Evolutionary conservation across 306 rosid genomes (phyloP), one percentile per base, ranked within the genome.

Genomic region (Potentilla sterilis): DNA sequence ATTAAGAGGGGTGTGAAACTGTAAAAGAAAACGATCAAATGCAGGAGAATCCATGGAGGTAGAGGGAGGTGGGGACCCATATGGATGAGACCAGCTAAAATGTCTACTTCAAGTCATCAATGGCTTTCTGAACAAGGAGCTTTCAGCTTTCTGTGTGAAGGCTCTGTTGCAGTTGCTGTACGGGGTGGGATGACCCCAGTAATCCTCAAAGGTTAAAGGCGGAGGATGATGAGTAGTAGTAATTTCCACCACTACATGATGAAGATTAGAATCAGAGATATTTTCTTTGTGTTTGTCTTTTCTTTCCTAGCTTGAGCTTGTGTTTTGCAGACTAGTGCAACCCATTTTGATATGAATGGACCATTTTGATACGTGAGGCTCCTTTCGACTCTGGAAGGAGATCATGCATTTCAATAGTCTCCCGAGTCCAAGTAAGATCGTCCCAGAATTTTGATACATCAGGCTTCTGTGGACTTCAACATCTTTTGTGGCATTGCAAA

Each of bases 61-160:
- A 41, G 52, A 21, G 13, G 9, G 6, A 0, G 7, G 3, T 3
- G 2, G 69, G 46, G 35, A 19, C 52, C 71, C 16, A n/a, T 67
- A 22, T 41, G 71, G 71, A 42, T 67, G 71, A 67, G 49, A 42
- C 71, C 9, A 41, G 37, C 71, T 41, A 21, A 67, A 19, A 41
- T 42, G 71, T 41, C 46, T 18, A 37, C 21, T 38, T 37, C 47
- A 64, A 7, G 3, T 38, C 42, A 37, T 64, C 67, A 63, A 35
- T 65, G 47, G 52, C 34, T 35, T 63, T 35, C 10, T 67, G 34
- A 41, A 42, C 37, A 41, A 41, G 46, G 71, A 40, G 48, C 70
- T 66, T 40, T 66, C 70, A 40, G 7, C 15, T 38, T 41, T 66
- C 16, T 40, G 43, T 21, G 71, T 42, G 52, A 42, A 67, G 52